These are phyloP conservation scores for Fusarium floridanum DNA, from an alignment of 2,329 filamentous ascomycete species.

Conservation along the genomic window DNA sequence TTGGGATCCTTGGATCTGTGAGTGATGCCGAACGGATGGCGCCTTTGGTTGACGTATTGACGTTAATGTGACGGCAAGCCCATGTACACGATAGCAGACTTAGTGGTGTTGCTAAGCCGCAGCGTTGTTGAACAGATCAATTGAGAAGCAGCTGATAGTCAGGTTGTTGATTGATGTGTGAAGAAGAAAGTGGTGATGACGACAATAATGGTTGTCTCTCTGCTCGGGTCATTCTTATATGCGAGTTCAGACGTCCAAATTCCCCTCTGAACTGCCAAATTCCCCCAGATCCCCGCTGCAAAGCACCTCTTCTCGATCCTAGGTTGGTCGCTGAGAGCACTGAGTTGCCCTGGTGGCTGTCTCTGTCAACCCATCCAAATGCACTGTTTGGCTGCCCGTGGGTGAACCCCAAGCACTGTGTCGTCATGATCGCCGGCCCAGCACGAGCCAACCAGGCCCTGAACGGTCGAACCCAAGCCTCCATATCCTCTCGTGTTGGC, in stretches of 20 bases:
- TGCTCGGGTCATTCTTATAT: slow-evolving; percentile 34
- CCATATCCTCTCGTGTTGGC: slow-evolving; percentile 24
- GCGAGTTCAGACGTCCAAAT: slow-evolving; percentile 21
- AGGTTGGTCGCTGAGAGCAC: background rate
- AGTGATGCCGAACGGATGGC: slow-evolving; percentile 27
- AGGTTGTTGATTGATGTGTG: slow-evolving; percentile 26
- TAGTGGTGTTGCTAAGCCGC: slow-evolving; percentile 9
- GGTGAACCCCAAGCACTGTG: slow-evolving; percentile 24
- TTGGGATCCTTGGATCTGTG: slow-evolving; percentile 17
- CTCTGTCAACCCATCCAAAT: background rate
- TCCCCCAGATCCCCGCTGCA: background rate
- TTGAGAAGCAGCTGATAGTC: slow-evolving; percentile 36
- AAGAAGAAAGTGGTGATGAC: slow-evolving; percentile 7
- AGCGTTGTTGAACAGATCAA: slow-evolving; percentile 10
- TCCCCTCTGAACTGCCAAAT: background rate
- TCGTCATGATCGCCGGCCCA: slow-evolving; percentile 44
- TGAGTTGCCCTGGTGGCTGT: background rate
- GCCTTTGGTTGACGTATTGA: slow-evolving; percentile 28
- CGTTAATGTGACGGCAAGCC: slow-evolving; percentile 33
- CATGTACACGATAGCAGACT: slow-evolving; percentile 1
- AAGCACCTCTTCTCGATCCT: background rate
- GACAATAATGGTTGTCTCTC: slow-evolving; percentile 8
- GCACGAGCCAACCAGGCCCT: slow-evolving; percentile 7
- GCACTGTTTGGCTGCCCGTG: slow-evolving; percentile 8
- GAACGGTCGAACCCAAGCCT: slow-evolving; percentile 23